phyloP scores from a whole-genome alignment of 176 grass and related monocot species.

The Triticum timopheevii region DNA sequence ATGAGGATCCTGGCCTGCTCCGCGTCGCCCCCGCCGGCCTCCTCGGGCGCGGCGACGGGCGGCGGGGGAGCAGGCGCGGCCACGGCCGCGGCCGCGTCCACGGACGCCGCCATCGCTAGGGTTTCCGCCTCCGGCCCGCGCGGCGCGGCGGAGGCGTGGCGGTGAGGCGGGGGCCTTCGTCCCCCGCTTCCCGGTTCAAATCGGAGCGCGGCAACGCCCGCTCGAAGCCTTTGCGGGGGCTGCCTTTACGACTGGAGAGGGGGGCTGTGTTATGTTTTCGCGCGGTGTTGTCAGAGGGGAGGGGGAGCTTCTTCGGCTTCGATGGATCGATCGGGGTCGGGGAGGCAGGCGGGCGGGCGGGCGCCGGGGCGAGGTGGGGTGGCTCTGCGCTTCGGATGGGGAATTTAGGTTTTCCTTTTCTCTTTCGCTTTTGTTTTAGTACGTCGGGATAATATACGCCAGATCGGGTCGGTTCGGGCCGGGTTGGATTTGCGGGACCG shows the following conservation, averaged over 20 bases:
- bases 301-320: conserved; percentile 35
- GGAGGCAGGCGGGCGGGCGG: conserved; percentile 6
- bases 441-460: not conserved
- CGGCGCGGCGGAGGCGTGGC: not conserved
- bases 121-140: conserved; percentile 3
- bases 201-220: conserved; percentile 41
- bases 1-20: conserved; percentile 88
- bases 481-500: not conserved
- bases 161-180: not conserved
- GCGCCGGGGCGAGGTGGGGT: not conserved
- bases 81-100: not conserved
- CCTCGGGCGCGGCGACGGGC: conserved; percentile 30
- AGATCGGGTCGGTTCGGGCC: not conserved
- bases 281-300: conserved; percentile 25
- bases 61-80: not conserved
- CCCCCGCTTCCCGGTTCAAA: conserved; percentile 33
- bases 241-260: conserved; percentile 2
- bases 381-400: conserved; percentile 10
- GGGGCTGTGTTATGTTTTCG: conserved; percentile 20
- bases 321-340: conserved; percentile 45
- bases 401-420: conserved; percentile 15
- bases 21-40: conserved; percentile 25
- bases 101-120: conserved; percentile 55
- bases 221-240: not conserved
- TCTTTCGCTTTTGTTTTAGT: not conserved